Base-by-base conservation (phyloP, 2,329 filamentous ascomycete species). In the Biscogniauxia mediterranea region DNA sequence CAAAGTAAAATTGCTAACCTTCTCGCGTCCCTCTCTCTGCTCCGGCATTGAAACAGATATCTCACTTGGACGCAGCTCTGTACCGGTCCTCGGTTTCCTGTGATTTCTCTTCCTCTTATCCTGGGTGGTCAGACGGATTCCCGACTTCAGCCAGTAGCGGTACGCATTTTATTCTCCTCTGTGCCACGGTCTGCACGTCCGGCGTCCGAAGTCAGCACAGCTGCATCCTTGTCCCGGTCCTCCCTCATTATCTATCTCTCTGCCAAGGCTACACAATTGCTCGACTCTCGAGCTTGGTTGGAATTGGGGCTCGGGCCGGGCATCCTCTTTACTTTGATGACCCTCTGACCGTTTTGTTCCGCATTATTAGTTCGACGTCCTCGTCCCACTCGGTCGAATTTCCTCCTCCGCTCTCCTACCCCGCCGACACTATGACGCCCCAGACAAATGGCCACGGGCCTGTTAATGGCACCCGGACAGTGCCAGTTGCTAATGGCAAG, bases 401-500 rank as follows among this genome's bases (percentile, higher is more conserved):
- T 51, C 59, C 60, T 13, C 52, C 61, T 17, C 52, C 53, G 38
- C 54, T 49, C 50, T 57, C 59, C 57, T 54, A 55, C 52, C 49
- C 61, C 54, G 52, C 52, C 60, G 63, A 65, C 56, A 66, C 60
- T 46, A 72, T 64, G 64, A 60, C 70, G 67, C 54, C 69, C 49
- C 59, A 67, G 42, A 59, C 61, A 59, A 72, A 71, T 49, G 68
- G 68, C 54, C 70, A 71, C 49, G 75, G 74, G 68, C 70, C 75
- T 68, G 70, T 71, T 68, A 81, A 78, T 68, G 79, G 80, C 73
- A 68, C 56, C 64, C 77, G 79, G 70, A 79, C 79, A 55, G 82
- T 85, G 57, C 82, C 84, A 57, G 74, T 81, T 56, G 68, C 76
- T 67, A 88, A 88, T 70, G 84, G 84, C 78, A 81, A 82, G 68